Conservation (phyloP, 805 yeast species). For the Wickerhamomyces kurtzmanii region DNA sequence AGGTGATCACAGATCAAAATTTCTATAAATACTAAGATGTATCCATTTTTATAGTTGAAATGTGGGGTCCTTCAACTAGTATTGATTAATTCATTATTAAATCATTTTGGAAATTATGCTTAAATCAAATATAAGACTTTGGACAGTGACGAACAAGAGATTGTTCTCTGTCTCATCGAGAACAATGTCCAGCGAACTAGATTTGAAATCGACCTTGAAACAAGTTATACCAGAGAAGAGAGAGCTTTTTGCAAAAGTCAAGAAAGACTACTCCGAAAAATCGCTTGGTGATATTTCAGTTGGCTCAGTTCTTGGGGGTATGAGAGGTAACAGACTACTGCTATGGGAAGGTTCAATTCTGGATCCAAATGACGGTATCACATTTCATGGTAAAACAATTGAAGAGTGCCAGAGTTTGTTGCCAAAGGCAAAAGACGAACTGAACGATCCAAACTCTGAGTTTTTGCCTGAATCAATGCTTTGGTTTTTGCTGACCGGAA, state of each 20-base stretch:
- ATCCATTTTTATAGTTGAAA: no score
- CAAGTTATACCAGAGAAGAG: slow-evolving; percentile 31
- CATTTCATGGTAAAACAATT: slow-evolving; percentile 71
- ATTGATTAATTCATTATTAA: no score
- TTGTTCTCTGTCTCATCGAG: no score
- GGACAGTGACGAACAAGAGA: no score
- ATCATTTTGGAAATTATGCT: no score
- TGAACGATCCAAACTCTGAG: slow-evolving; percentile 30
- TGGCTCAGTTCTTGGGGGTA: slow-evolving; percentile 50
- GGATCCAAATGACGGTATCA: slow-evolving; percentile 69
- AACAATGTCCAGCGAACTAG: slow-evolving; percentile 9
- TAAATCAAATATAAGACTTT: no score
- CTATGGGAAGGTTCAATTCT: slow-evolving; percentile 77
- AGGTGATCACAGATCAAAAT: no score
- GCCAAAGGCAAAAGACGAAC: slow-evolving; percentile 37
- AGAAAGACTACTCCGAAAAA: slow-evolving; percentile 22
- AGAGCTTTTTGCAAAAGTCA: slow-evolving; percentile 29
- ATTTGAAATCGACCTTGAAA: slow-evolving; percentile 15
- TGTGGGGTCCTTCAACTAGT: no score
- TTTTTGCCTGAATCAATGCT: slow-evolving; percentile 71
- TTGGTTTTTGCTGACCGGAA: slow-evolving; percentile 72
- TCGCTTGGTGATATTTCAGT: slow-evolving; percentile 36
- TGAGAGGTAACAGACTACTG: slow-evolving; percentile 69
- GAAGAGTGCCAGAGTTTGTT: slow-evolving; percentile 57
- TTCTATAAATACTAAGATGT: no score